These are phyloP conservation scores for Phylloporus scabripes DNA, from an alignment of 768 basidiomycete genomes.

Conservation along the genomic window DNA sequence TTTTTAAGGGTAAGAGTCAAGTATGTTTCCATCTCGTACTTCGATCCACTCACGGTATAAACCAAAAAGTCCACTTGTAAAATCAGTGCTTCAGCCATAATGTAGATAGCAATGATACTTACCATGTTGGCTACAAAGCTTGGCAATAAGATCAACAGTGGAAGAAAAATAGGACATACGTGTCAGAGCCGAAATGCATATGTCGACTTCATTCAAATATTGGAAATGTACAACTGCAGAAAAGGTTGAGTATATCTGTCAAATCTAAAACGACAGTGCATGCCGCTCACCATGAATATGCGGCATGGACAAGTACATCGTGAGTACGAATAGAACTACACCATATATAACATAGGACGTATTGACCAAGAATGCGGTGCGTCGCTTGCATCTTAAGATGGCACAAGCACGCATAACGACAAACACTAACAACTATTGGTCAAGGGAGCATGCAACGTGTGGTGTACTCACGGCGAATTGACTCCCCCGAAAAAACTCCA, in stretches of 20 bases:
- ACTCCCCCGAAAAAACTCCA: conserved; percentile 2
- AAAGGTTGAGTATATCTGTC: background rate
- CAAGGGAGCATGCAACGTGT: too few species aligned
- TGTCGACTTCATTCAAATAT: conserved; percentile 2
- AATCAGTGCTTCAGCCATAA: too few species aligned
- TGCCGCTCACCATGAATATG: background rate
- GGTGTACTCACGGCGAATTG: conserved; percentile 9
- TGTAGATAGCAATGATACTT: background rate
- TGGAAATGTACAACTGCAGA: background rate
- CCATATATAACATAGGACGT: conserved; percentile 12
- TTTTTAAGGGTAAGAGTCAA: background rate
- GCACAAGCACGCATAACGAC: conserved; percentile 24
- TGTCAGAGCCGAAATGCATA: conserved; percentile 10
- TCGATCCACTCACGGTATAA: background rate
- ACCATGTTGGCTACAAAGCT: conserved; percentile 2
- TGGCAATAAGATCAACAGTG: background rate
- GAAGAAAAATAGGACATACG: background rate
- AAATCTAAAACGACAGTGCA: too few species aligned
- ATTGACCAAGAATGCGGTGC: background rate
- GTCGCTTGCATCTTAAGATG: conserved; percentile 12
- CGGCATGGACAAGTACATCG: background rate
- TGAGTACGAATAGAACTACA: background rate
- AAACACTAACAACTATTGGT: too few species aligned
- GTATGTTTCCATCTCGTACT: background rate
- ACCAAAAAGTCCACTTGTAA: conserved; percentile 11